Percentiles rank a stretch among this genome's conserved stretches.
Evolutionary conservation across 1,139 yeast species (phyloP).

Genomic region (Yamadazyma diospyri): DNA sequence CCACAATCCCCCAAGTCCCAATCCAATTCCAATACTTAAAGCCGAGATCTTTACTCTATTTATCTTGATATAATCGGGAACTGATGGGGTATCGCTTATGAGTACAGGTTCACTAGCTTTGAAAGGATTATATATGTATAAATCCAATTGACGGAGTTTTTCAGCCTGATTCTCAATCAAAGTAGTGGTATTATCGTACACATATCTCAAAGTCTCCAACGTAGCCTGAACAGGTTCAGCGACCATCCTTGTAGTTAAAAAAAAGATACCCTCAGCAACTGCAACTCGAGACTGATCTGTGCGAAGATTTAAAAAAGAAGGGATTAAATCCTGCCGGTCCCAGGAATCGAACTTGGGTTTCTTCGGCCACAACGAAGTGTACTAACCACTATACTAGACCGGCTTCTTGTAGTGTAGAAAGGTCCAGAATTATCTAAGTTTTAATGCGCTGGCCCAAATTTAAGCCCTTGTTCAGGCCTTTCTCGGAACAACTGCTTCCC

Average conservation of each 20-base stretch:
- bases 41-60: slow-evolving; percentile 18
- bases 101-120: slow-evolving; percentile 1
- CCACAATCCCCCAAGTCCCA: slow-evolving; percentile 14
- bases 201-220: slow-evolving; percentile 25
- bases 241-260: slow-evolving; percentile 28
- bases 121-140: slow-evolving; percentile 8
- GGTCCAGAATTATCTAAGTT: too few species aligned
- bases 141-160: slow-evolving; percentile 9
- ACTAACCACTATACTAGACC: slow-evolving; percentile 52
- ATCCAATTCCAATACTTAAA: slow-evolving; percentile 30
- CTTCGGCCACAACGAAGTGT: slow-evolving; percentile 56
- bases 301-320: too few species aligned
- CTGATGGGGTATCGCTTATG: background rate
- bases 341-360: slow-evolving; percentile 58
- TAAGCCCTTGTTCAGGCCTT: too few species aligned
- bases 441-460: too few species aligned
- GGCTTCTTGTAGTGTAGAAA: slow-evolving; percentile 16
- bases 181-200: slow-evolving; percentile 22
- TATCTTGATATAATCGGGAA: background rate
- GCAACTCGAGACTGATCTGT: background rate
- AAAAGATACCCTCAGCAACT: background rate
- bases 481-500: too few species aligned
- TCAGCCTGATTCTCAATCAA: slow-evolving; percentile 17
- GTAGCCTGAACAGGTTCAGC: slow-evolving; percentile 48
- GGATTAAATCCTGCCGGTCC: slow-evolving; percentile 41